Conservation (phyloP, 257 asterid genomes). For the Dorcoceras hygrometricum region DNA sequence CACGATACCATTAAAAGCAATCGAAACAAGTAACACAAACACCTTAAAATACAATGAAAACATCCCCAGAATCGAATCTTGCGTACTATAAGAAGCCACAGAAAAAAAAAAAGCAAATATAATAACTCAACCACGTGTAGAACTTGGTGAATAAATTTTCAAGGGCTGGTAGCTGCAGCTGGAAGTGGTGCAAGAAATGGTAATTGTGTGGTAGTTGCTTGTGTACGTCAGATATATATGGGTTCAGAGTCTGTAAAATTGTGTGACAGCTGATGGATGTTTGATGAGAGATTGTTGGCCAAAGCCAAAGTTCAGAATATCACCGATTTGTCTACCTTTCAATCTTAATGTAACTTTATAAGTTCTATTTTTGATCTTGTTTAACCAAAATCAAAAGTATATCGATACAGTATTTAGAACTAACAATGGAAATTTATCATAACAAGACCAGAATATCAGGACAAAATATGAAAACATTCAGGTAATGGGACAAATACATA, state of each 20-base stretch:
- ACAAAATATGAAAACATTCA: no score
- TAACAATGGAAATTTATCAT: no score
- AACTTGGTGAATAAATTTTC: neutral
- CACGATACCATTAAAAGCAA: neutral
- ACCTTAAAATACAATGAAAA: neutral
- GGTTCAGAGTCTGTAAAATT: neutral
- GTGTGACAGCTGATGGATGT: neutral
- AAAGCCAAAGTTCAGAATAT: constrained; percentile 3
- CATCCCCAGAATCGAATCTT: neutral
- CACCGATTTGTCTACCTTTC: constrained; percentile 11
- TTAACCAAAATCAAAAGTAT: no score
- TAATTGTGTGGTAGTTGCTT: neutral
- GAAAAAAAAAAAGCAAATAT: no score
- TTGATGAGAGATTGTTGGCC: constrained; percentile 18
- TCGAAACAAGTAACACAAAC: neutral
- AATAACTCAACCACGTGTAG: neutral
- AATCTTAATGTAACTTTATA: no score
- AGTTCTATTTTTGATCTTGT: no score
- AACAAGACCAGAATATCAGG: no score
- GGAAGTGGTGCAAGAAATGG: constrained; percentile 12
- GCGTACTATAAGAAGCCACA: neutral
- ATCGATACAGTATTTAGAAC: no score
- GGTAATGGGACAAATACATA: no score
- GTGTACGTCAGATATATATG: neutral
- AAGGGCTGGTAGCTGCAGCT: neutral